Evolutionary conservation across 805 yeast species (phyloP).

Genomic region (Lachancea meyersii): DNA sequence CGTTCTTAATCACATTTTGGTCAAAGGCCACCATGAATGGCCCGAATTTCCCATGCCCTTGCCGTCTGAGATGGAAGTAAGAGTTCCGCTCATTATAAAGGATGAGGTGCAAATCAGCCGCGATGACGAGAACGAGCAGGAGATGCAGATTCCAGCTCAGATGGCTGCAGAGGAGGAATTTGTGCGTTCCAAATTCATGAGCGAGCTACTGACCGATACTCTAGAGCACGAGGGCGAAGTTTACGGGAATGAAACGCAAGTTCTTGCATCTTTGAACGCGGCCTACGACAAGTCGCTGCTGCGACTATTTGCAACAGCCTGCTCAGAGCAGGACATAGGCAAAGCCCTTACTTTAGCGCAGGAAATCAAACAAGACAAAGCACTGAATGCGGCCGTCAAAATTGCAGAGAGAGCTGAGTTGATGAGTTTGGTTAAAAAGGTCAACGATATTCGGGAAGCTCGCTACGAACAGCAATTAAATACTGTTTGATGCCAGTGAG

Average conservation of each 20-base stretch:
- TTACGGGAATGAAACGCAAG: conserved; percentile 44
- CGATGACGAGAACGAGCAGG: conserved; percentile 21
- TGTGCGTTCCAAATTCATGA: conserved; percentile 53
- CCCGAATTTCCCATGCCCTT: conserved; percentile 83
- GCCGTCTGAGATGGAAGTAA: conserved; percentile 70
- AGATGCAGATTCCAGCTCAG: conserved; percentile 24
- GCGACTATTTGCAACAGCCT: conserved; percentile 66
- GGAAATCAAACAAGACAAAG: conserved; percentile 68
- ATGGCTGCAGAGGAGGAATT: conserved; percentile 55
- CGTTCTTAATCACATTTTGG: conserved; percentile 63
- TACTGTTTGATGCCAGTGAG: conserved; percentile 8
- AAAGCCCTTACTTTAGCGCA: conserved; percentile 67
- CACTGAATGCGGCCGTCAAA: conserved; percentile 75
- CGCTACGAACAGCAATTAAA: conserved; percentile 26
- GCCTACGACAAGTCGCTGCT: conserved; percentile 72
- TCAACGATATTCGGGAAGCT: conserved; percentile 48
- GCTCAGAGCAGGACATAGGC: conserved; percentile 55
- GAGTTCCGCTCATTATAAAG: conserved; percentile 50
- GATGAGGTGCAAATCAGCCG: conserved; percentile 26
- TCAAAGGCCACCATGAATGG: conserved; percentile 58
- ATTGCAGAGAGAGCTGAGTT: conserved; percentile 72
- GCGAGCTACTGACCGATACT: conserved; percentile 57
- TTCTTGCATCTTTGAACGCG: conserved; percentile 47
- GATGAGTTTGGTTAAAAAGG: conserved; percentile 45
- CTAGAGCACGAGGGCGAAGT: conserved; percentile 39